Evolutionary conservation across 179 eudicot genomes (phyloP).

Genomic region (Drosera spatulata): DNA sequence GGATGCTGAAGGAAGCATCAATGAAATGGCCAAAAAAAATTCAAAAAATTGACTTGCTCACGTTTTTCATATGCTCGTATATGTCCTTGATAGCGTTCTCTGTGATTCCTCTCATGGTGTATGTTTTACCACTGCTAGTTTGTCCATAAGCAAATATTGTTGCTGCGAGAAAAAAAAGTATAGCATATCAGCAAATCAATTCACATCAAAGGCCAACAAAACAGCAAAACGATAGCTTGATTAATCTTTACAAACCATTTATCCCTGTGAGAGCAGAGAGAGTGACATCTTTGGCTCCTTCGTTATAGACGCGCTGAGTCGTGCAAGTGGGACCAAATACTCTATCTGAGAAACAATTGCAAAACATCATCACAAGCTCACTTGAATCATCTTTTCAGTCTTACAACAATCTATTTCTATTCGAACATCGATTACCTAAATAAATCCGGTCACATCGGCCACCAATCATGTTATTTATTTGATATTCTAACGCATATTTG

Average conservation of each 20-base stretch:
- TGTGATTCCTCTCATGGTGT: constrained; percentile 59
- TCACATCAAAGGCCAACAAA: background rate
- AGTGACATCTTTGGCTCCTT: constrained; percentile 95
- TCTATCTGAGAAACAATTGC: constrained; percentile 35
- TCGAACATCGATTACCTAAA: no score
- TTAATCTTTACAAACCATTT: constrained; percentile 42
- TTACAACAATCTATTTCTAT: no score
- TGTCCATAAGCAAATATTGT: constrained; percentile 98
- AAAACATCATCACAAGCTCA: constrained; percentile 5
- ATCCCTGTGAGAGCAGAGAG: constrained; percentile 90
- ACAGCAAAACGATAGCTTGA: background rate
- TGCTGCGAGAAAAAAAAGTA: constrained; percentile 36
- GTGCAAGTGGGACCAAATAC: constrained; percentile 66
- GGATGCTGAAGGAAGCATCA: background rate
- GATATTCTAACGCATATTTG: no score
- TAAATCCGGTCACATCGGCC: no score
- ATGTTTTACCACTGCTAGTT: constrained; percentile 63
- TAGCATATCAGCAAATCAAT: constrained; percentile 1
- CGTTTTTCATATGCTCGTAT: constrained; percentile 64
- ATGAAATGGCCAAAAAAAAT: background rate
- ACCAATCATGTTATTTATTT: no score
- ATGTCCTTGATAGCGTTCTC: constrained; percentile 77
- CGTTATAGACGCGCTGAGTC: constrained; percentile 64
- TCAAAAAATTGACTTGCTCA: constrained; percentile 17
- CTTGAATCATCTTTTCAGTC: background rate